Percentiles rank a stretch among this genome's conserved stretches.
Conservation (phyloP, 192 early-diverging fungal species). For the Coemansia sp. region DNA sequence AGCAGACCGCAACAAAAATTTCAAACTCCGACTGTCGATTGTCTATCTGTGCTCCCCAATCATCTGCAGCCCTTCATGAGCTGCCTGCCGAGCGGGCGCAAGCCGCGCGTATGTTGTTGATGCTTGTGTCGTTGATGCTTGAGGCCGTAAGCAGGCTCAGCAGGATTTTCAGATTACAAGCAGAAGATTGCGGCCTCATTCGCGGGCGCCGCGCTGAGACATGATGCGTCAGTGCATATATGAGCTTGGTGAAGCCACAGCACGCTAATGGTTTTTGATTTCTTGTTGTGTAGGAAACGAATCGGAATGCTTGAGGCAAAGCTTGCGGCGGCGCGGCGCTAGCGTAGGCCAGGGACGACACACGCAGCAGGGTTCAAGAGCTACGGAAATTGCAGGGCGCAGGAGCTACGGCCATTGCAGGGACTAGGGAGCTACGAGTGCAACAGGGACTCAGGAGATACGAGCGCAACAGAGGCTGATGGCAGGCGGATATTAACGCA, state of each 20-base stretch:
- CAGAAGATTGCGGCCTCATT: constrained; percentile 1
- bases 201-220: neutral
- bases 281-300: constrained; percentile 33
- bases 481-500: constrained; percentile 14
- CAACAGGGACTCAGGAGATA: no score
- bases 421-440: no score
- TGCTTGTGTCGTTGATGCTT: neutral
- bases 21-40: constrained; percentile 52
- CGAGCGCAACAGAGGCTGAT: no score
- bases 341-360: neutral
- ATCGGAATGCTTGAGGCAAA: constrained; percentile 44
- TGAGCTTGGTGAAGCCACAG: neutral
- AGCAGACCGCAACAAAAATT: constrained; percentile 12
- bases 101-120: constrained; percentile 3
- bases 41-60: constrained; percentile 9
- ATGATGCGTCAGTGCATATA: constrained; percentile 22
- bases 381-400: no score
- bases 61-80: constrained; percentile 7
- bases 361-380: no score
- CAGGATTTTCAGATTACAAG: constrained; percentile 1
- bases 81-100: neutral
- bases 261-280: constrained; percentile 1
- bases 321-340: constrained; percentile 25
- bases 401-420: no score
- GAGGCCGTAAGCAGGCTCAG: neutral